Evolutionary conservation across 2,329 filamentous ascomycete species (phyloP).

Genomic region (Exophiala lecanii-corni): DNA sequence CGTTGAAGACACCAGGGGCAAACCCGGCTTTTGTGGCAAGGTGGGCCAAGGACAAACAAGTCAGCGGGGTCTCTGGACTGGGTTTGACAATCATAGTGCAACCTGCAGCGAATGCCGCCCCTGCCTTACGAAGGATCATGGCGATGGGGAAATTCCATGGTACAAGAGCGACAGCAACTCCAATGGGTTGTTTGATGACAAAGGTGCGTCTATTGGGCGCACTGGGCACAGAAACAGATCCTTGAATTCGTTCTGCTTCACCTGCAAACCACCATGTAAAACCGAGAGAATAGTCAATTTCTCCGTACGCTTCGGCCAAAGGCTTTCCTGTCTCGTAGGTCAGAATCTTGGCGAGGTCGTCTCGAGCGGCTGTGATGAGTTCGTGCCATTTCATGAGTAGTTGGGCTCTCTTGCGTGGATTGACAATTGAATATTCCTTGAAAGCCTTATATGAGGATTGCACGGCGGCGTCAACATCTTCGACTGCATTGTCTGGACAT

Average conservation of each 20-base stretch:
- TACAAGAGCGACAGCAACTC: slow-evolving; percentile 63
- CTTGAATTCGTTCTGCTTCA: slow-evolving; percentile 59
- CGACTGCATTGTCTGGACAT: slow-evolving; percentile 46
- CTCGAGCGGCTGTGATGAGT: slow-evolving; percentile 57
- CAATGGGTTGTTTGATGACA: slow-evolving; percentile 70
- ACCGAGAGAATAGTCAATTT: slow-evolving; percentile 52
- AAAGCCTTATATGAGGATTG: slow-evolving; percentile 58
- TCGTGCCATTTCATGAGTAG: slow-evolving; percentile 62
- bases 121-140: slow-evolving; percentile 63
- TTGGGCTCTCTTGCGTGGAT: slow-evolving; percentile 57
- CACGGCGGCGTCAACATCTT: slow-evolving; percentile 60
- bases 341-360: slow-evolving; percentile 60
- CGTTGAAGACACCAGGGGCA: slow-evolving; percentile 56
- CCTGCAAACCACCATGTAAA: slow-evolving; percentile 58
- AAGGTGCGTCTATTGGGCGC: slow-evolving; percentile 61
- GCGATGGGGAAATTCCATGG: slow-evolving; percentile 71
- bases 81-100: slow-evolving; percentile 72
- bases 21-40: slow-evolving; percentile 54
- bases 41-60: slow-evolving; percentile 49
- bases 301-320: slow-evolving; percentile 49
- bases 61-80: slow-evolving; percentile 62
- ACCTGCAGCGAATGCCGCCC: slow-evolving; percentile 64
- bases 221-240: slow-evolving; percentile 53
- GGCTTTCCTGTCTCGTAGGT: slow-evolving; percentile 60
- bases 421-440: slow-evolving; percentile 54